Base-by-base conservation (phyloP, 345 rosid species). In the Moringa oleifera region DNA sequence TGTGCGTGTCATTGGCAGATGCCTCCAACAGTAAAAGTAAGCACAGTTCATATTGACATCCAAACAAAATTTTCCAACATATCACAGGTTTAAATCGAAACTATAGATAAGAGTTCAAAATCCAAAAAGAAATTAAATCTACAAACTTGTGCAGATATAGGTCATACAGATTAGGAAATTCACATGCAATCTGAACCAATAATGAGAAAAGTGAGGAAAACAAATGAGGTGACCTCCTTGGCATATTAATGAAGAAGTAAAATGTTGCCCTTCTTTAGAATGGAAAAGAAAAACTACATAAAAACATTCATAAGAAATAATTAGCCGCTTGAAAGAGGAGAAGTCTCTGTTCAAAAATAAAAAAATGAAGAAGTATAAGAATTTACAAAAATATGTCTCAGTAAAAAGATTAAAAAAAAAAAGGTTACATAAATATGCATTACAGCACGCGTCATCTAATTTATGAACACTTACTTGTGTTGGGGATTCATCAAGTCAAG, bases 401-500 rank as follows among this genome's bases (percentile, higher is more conserved):
- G n/a, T n/a, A n/a, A n/a, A n/a, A n/a, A n/a, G n/a, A n/a, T n/a
- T n/a, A n/a, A n/a, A n/a, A n/a, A n/a, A n/a, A n/a, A n/a, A n/a
- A n/a, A n/a, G n/a, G n/a, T 49, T 28, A 24, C 51, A 57, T 7
- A 11, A 51, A 36, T 28, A 28, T 12, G 25, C 20, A 46, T 25
- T 23, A 31, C 18, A 66, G 18, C 18, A 58, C 50, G 10, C 21
- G 25, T 20, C 33, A 28, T 15, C 50, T 41, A 54, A 64, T 51
- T 19, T 19, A 19, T 19, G n/a, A 57, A 61, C 45, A 77, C 97
- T 82, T 80, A 93, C 99, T 81, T 85, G 59, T 86, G 89, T 66
- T 90, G 97, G 50, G 95, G 96, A 74, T 88, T 90, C 73, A 74
- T 78, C 75, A 88, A 59, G 68, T 93, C 86, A 67, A 93, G 64